Conservation (phyloP, 2,329 filamentous ascomycete genomes). For the Beauveria rudraprayagi region DNA sequence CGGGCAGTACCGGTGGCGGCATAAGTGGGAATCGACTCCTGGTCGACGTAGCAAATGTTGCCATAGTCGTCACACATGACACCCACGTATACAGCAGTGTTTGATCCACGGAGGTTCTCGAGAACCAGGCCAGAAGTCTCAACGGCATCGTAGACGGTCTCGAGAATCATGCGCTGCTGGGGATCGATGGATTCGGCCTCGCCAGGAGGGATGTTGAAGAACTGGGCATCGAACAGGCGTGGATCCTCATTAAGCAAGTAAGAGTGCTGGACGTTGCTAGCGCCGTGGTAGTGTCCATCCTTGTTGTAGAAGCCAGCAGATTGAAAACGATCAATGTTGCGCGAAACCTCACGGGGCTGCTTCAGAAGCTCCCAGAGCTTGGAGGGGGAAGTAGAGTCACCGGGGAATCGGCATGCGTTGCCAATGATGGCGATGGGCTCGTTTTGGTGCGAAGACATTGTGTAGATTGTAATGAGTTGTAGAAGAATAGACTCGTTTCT, state of each 20-base stretch:
- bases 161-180: conserved; percentile 25
- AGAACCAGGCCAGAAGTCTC: conserved; percentile 23
- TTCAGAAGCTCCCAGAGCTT: conserved; percentile 15
- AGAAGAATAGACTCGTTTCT: not conserved
- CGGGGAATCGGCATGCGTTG: conserved; percentile 18
- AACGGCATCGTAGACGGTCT: conserved; percentile 27
- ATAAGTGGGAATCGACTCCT: conserved; percentile 11
- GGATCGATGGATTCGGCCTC: conserved; percentile 23
- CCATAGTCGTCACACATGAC: conserved; percentile 17
- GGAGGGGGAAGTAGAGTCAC: conserved; percentile 15
- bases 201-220: conserved; percentile 13
- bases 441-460: conserved; percentile 9
- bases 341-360: conserved; percentile 14
- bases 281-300: conserved; percentile 20
- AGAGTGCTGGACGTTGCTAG: conserved; percentile 24
- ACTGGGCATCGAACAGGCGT: conserved; percentile 17
- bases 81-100: conserved; percentile 21
- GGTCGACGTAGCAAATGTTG: conserved; percentile 12
- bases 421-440: conserved; percentile 20
- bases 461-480: not conserved
- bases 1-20: conserved; percentile 22
- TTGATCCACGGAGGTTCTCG: conserved; percentile 16
- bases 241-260: conserved; percentile 15
- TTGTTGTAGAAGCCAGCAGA: conserved; percentile 16
- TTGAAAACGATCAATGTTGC: conserved; percentile 17